A percentile compares a stretch with the other conserved stretches of the same genome.
These are phyloP conservation scores for Millerozyma miso DNA, from an alignment of 805 yeast species.

Conservation along the genomic window DNA sequence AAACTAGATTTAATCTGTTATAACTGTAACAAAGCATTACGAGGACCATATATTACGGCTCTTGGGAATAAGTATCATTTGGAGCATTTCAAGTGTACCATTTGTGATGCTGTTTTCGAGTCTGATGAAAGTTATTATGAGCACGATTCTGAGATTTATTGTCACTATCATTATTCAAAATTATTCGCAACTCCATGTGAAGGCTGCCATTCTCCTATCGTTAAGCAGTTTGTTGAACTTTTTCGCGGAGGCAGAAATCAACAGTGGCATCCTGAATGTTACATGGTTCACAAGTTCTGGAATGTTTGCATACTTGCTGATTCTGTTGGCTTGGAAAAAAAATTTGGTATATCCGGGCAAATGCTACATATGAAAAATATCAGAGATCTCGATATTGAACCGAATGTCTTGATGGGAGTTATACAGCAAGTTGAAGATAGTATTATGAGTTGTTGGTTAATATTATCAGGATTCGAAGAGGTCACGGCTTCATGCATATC, in stretches of 20 bases:
- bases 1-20: constrained; percentile 81
- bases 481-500: constrained; percentile 84
- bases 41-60: constrained; percentile 94
- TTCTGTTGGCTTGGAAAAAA: constrained; percentile 43
- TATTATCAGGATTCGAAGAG: constrained; percentile 85
- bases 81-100: constrained; percentile 90
- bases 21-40: constrained; percentile 76
- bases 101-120: constrained; percentile 83
- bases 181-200: constrained; percentile 84
- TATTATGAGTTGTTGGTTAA: constrained; percentile 75
- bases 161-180: constrained; percentile 90
- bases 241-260: constrained; percentile 87
- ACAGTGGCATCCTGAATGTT: constrained; percentile 99
- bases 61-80: constrained; percentile 88
- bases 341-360: constrained; percentile 10
- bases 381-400: constrained; percentile 21
- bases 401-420: constrained; percentile 46
- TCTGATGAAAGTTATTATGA: constrained; percentile 90
- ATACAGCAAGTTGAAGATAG: constrained; percentile 62
- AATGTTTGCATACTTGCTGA: constrained; percentile 72
- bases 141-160: constrained; percentile 74
- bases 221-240: constrained; percentile 91
- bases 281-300: constrained; percentile 97
- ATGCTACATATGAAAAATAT: constrained; percentile 8
- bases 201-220: constrained; percentile 87